Percentiles rank a stretch among this genome's conserved stretches.
phyloP scores from a whole-genome alignment of 345 rosid genomes.

The Populus simonii region DNA sequence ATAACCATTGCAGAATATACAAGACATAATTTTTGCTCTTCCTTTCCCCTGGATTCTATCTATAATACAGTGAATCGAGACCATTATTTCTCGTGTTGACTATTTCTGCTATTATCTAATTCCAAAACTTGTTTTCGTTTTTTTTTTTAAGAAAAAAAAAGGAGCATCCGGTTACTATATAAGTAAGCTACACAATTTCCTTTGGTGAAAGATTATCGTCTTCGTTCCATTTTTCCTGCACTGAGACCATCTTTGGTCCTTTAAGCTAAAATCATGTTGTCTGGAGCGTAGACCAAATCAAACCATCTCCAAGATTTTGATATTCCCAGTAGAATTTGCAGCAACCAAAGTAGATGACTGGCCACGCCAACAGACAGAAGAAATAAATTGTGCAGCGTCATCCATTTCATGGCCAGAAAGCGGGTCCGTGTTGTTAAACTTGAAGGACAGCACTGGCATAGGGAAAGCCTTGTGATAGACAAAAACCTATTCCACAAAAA shows the following conservation, averaged over 20 bases:
- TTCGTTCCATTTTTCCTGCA: not conserved
- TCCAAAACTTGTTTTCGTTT: constrained; percentile 25
- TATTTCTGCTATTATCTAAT: constrained; percentile 31
- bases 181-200: constrained; percentile 21
- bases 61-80: constrained; percentile 26
- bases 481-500: constrained; percentile 50
- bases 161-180: not conserved
- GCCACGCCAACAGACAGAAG: constrained; percentile 88
- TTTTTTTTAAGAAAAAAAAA: not conserved
- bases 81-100: constrained; percentile 10
- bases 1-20: constrained; percentile 27
- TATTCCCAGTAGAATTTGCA: constrained; percentile 87
- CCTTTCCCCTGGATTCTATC: constrained; percentile 24
- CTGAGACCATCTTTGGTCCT: not conserved
- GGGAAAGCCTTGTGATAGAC: constrained; percentile 96
- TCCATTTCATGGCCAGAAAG: constrained; percentile 61
- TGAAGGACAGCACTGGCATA: constrained; percentile 84
- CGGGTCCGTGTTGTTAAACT: constrained; percentile 58
- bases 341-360: constrained; percentile 73
- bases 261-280: not conserved
- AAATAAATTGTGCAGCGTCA: constrained; percentile 67
- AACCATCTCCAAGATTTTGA: constrained; percentile 87
- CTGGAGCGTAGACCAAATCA: constrained; percentile 13
- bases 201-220: constrained; percentile 4
- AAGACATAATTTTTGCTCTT: constrained; percentile 1